Conservation (phyloP, 2,329 filamentous ascomycete species). For the Lecanoromycetidae sp. region DNA sequence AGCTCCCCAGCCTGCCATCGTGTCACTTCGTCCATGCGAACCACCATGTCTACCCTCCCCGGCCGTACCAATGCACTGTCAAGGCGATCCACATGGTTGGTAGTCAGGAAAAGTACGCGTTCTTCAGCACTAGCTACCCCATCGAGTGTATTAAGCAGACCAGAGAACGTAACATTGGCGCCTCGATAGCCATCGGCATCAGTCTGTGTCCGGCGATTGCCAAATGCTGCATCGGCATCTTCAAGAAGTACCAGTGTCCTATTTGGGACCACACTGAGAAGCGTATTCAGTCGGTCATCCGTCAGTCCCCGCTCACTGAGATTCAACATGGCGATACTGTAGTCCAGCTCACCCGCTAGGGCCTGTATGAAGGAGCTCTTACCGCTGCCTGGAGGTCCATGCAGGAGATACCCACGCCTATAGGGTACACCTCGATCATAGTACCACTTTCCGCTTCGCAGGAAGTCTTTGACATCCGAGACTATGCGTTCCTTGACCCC, state of each 20-base stretch:
- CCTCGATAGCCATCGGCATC: conserved; percentile 76
- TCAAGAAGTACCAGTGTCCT: conserved; percentile 74
- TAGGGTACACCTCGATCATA: conserved; percentile 91
- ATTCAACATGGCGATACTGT: conserved; percentile 85
- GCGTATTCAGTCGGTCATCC: conserved; percentile 74
- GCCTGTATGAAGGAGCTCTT: conserved; percentile 97
- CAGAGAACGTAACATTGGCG: conserved; percentile 81
- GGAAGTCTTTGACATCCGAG: conserved; percentile 69
- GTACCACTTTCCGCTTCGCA: conserved; percentile 73
- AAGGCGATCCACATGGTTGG: conserved; percentile 82
- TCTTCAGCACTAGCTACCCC: conserved; percentile 93
- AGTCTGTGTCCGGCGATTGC: conserved; percentile 57
- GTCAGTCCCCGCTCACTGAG: conserved; percentile 81
- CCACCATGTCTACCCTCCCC: conserved; percentile 85
- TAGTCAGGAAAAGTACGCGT: conserved; percentile 84
- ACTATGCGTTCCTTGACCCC: conserved; percentile 75
- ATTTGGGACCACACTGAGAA: conserved; percentile 73
- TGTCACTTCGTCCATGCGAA: conserved; percentile 78
- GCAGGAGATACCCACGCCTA: conserved; percentile 74
- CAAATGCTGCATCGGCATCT: conserved; percentile 84
- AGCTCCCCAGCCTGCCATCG: conserved; percentile 72
- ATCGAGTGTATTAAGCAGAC: conserved; percentile 48
- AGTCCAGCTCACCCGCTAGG: conserved; percentile 81
- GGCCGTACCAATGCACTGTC: conserved; percentile 83
- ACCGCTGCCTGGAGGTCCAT: conserved; percentile 79